Base-by-base conservation (phyloP, 2,329 filamentous ascomycete species). In the Hortaea werneckii region DNA sequence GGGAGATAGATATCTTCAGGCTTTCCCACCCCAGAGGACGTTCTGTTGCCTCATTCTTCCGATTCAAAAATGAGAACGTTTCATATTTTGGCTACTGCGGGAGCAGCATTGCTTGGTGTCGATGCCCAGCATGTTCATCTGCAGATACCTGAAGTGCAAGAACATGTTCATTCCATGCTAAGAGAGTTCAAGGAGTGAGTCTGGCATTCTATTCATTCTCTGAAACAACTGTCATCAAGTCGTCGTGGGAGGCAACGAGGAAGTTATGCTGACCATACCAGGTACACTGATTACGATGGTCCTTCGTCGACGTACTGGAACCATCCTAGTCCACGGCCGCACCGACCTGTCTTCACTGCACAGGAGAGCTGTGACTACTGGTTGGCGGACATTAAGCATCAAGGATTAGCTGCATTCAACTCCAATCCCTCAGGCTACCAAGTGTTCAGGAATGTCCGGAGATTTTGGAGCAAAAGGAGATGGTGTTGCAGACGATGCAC, bases 401-500 rank as follows among this genome's bases (percentile, higher is more conserved):
- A 71, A 46, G 73, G 73, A 44, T 58, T 69, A 13, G 67, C 72
- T 0, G 63, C 72, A 2, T 74, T 73, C 62, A 71, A 73, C 50
- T 46, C 56, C 1, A 62, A 71, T 50, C 58, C 64, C 12, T 51
- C 48, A 20, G 50, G 41, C 12, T 75, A 75, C 55, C 53, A 63
- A 26, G 64, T 75, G 29, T 75, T 72, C 55, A 62, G 72, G 4
- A 74, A 73, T 47, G 71, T 75, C 38, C 71, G 68, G 68, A 54
- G 64, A 67, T 42, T 73, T 63, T 53, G 71, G 71, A 27, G 64
- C 64, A 3, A 57, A 57, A 62, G 70, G 68, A 45, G 68, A 73
- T 51, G 71, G 71, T 27, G 64, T 72, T 3, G 70, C 68, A n/a
- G 74, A 77, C 50, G 74, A 80, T 51, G 79, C 77, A 11, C 70